Evolutionary conservation across 2,329 filamentous ascomycete species (phyloP).

Genomic region (Cordyceps fumosorosea): DNA sequence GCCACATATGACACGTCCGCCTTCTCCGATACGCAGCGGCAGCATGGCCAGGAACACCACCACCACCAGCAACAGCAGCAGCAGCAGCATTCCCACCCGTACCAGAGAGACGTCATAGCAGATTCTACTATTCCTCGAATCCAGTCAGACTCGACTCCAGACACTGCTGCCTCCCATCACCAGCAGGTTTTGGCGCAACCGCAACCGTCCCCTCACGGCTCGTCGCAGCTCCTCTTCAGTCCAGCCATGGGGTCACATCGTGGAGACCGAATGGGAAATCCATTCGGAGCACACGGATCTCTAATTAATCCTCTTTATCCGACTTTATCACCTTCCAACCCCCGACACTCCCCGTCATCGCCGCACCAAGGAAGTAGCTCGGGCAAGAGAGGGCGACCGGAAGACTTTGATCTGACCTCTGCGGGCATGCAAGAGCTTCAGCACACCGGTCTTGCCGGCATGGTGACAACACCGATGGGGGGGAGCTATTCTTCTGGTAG

Average conservation of each 20-base stretch:
- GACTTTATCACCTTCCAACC: conserved; percentile 36
- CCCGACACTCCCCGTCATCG: conserved; percentile 22
- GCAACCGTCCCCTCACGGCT: conserved; percentile 11
- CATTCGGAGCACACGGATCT: conserved; percentile 44
- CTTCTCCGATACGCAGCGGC: conserved; percentile 28
- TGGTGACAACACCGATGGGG: conserved; percentile 48
- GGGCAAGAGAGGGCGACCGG: conserved; percentile 47
- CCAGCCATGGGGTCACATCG: conserved; percentile 44
- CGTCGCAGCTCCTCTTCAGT: conserved; percentile 12
- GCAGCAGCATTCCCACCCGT: conserved; percentile 16
- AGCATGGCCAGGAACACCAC: conserved; percentile 23
- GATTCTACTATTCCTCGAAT: conserved; percentile 9
- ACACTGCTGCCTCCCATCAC: background rate
- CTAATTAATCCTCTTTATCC: conserved; percentile 48
- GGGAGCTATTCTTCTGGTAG: conserved; percentile 37
- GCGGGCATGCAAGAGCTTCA: conserved; percentile 46
- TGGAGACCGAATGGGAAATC: conserved; percentile 48
- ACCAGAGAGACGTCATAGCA: conserved; percentile 8
- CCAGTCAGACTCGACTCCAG: conserved; percentile 5
- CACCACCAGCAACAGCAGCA: too few species aligned
- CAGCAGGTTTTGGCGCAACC: conserved; percentile 9
- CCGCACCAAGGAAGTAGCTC: conserved; percentile 27
- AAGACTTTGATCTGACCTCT: conserved; percentile 52
- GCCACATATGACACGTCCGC: conserved; percentile 53
- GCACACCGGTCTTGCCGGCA: conserved; percentile 47